Evolutionary conservation across 176 grass and related monocot species (phyloP), one percentile per base, ranked within the genome.

Genomic region (Microstegium vimineum): DNA sequence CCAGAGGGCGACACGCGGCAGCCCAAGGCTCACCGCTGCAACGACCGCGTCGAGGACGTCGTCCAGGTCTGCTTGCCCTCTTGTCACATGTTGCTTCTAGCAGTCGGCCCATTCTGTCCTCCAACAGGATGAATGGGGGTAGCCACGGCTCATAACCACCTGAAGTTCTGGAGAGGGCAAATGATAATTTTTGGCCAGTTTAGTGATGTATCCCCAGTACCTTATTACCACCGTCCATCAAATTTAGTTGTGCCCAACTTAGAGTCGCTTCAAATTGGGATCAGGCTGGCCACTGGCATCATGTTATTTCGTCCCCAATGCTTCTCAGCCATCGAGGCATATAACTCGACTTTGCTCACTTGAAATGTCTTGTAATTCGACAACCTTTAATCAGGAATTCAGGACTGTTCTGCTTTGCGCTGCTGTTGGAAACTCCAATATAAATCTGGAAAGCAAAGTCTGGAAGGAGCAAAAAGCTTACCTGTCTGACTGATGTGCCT

Each of bases 11-110:
- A 98, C 62, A 98, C 76, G 18, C 79, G 93, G 62, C 79, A 93
- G 75, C 96, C 93, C 35, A 81, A 88, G 79, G 90, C 93, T 20
- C 96, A 98, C 72, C 91, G 96, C 83, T 93, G 92, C 87, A 98
- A 98, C 40, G 92, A 98, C 75, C 90, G 95, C 60, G 84, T 69
- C 10, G 95, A 98, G 76, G 96, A 98, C 77, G 89, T 93, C 56
- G 82, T 98, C 81, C 96, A 95, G 90, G 92, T 95, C 27, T 34
- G 15, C 51, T 64, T 38, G 7, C 11, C 20, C 38, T 37, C 47
- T 33, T 17, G 15, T 76, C 13, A 46, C 16, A 4, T 82, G 18
- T 17, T 18, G 7, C 41, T 30, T 54, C 22, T 62, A 28, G 27
- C 15, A 35, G 22, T 71, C 40, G 10, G 35, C 25, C 13, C 22